Evolutionary conservation across 1,139 yeast species (phyloP), one percentile per base, ranked within the genome.

Genomic region (Geotrichum candidum): DNA sequence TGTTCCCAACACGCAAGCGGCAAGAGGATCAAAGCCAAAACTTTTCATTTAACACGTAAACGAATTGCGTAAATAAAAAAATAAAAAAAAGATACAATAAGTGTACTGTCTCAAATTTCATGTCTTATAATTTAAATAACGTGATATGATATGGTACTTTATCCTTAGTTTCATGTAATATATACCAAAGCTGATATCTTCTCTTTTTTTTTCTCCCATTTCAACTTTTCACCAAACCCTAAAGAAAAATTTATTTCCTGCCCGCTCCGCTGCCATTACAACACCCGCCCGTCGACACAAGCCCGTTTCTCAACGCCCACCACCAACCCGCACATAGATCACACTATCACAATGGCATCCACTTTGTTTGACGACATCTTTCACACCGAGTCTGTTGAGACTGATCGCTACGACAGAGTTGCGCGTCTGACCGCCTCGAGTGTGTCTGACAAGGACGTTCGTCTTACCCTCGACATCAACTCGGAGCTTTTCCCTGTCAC

Each of bases 291-390:
- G 48, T 41, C 48, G 48, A 41, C 48, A 41, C 18, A 41, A 41
- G 22, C 48, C 48, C 48, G 48, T 41, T 10, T 41, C 22, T 41
- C 10, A n/a, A 15, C n/a, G 23, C 23, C 45, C 38, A 52, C 15
- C 41, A 18, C 31, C 18, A 18, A 9, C 56, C 31, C 46, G 1
- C 38, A 18, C 29, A 45, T 31, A 53, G 22, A 33, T 13, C 48
- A 31, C 13, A 53, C 22, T 13, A 11, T 35, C 22, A 61, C 61
- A 60, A 88, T 88, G 96, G 86, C 95, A 63, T 81, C 88, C 67
- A 87, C 95, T 56, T 82, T 95, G 66, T 94, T 95, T 74, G 98
- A 94, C 77, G 99, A 94, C 77, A 86, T 91, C 76, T 94, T 95
- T 79, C 85, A 85, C 67, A 87, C 94, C 72, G 88, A 88, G 66